Base-by-base conservation (phyloP, 805 yeast genomes). In the Priceomyces melissophilus region DNA sequence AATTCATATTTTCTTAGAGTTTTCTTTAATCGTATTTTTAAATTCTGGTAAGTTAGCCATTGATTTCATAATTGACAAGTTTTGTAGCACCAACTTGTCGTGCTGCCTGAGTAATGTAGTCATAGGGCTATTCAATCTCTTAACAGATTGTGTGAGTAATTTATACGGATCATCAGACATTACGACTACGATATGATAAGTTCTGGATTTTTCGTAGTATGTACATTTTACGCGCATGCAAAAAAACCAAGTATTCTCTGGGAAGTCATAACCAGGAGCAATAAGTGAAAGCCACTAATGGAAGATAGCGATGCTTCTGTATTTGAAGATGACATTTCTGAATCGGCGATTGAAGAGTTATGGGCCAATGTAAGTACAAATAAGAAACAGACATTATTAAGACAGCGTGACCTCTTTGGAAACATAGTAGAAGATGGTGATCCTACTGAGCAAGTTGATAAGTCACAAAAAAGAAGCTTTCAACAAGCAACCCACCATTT, bases 71-170 rank as follows among this genome's bases (percentile, higher is more conserved):
- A 56, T 49, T 15, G 42, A 41, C 20, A 58, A 40, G 35, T 61
- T 58, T 41, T 61, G 69, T 10, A 55, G 44, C 39, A 56, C 44
- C 23, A 67, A 51, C 35, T 54, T 54, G 30, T 63, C 60, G 42
- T 67, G 73, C 5, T 48, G 46, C 11, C 42, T 42, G 29, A 65
- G 44, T 4, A 67, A 43, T 3, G 45, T 49, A 7, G 44, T 42
- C 37, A 65, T 39, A 1, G 72, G 71, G 31, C 46, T 42, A 4
- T 45, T 50, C 35, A 67, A 40, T 29, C 51, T 40, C 25, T 45
- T 44, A 3, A 67, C 30, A 0, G 63, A 46, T 9, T 52, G 47
- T 0, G 58, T 42, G 10, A 67, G 47, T 14, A 48, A 35, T 8
- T 44, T 40, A 39, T 65, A 65, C 11, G 66, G 61, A 39, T 61